Evolutionary conservation across 176 grass and related monocot species (phyloP).

Genomic region (Urochloa ruziziensis): DNA sequence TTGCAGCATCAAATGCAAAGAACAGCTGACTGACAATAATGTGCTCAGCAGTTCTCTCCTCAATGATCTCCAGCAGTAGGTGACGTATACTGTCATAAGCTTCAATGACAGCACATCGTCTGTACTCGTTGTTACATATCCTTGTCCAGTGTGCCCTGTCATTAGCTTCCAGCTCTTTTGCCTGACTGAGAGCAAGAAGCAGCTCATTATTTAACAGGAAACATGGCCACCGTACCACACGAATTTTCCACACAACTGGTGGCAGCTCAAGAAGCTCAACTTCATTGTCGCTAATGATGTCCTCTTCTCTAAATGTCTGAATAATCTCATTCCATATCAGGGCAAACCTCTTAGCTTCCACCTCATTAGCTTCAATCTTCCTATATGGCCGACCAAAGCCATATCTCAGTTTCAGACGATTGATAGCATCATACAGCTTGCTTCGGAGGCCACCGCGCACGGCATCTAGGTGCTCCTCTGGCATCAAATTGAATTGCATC

Average conservation of each 20-base stretch:
- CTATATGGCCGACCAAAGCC: constrained; percentile 87
- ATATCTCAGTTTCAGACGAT: constrained; percentile 80
- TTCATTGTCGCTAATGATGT: constrained; percentile 85
- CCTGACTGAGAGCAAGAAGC: constrained; percentile 81
- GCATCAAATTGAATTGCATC: constrained; percentile 99
- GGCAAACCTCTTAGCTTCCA: constrained; percentile 85
- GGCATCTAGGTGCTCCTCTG: constrained; percentile 53
- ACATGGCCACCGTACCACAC: constrained; percentile 92
- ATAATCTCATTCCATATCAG: constrained; percentile 99
- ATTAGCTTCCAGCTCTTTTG: constrained; percentile 63
- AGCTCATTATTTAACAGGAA: constrained; percentile 87
- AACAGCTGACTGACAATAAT: constrained; percentile 68
- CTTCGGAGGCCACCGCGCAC: constrained; percentile 48
- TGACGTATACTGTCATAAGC: constrained; percentile 76
- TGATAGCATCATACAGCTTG: constrained; percentile 69
- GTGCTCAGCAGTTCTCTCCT: constrained; percentile 54
- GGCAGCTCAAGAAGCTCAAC: constrained; percentile 92
- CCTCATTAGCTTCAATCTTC: constrained; percentile 77
- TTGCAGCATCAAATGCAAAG: constrained; percentile 50
- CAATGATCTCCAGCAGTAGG: constrained; percentile 70
- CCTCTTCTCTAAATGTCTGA: constrained; percentile 86
- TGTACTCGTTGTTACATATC: constrained; percentile 78
- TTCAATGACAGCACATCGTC: constrained; percentile 84
- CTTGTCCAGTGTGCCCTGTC: constrained; percentile 65
- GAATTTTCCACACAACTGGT: constrained; percentile 69